Evolutionary conservation across 495 filamentous ascomycete genomes (phyloP).

Genomic region (Trypethelium eluteriae): DNA sequence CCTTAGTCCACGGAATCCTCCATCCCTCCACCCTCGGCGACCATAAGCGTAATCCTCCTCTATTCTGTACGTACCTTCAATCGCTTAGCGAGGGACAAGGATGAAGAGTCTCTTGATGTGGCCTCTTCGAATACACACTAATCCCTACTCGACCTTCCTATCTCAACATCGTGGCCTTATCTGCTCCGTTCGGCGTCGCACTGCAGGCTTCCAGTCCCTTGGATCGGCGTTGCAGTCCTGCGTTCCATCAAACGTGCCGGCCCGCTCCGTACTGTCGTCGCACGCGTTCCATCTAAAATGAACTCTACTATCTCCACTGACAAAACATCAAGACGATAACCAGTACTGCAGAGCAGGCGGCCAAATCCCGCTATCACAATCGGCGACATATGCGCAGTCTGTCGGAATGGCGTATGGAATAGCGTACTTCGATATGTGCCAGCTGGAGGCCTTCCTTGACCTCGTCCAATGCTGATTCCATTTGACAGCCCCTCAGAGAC

Average conservation of each 20-base stretch:
- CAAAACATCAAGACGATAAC: background rate
- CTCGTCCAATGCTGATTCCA: background rate
- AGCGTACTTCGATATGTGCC: background rate
- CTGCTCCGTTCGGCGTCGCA: slow-evolving; percentile 4
- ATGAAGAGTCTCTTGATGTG: background rate
- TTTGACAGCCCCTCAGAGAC: background rate
- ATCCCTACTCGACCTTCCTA: background rate
- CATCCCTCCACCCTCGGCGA: no score
- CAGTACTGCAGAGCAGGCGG: background rate
- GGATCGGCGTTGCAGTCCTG: background rate
- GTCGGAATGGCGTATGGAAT: no score
- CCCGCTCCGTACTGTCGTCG: slow-evolving; percentile 1
- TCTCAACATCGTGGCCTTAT: background rate
- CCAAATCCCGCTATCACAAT: background rate
- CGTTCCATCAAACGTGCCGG: slow-evolving; percentile 5
- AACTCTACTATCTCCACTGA: background rate
- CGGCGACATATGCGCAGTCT: no score
- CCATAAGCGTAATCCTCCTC: no score
- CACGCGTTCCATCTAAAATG: background rate
- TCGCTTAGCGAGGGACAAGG: background rate
- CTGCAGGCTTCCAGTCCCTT: background rate
- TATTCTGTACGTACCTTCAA: no score
- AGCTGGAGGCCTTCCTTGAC: background rate
- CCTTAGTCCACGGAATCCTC: no score
- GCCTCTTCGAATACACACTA: background rate